phyloP scores from a whole-genome alignment of 202 grass and related monocot species.

The Setaria viridis region DNA sequence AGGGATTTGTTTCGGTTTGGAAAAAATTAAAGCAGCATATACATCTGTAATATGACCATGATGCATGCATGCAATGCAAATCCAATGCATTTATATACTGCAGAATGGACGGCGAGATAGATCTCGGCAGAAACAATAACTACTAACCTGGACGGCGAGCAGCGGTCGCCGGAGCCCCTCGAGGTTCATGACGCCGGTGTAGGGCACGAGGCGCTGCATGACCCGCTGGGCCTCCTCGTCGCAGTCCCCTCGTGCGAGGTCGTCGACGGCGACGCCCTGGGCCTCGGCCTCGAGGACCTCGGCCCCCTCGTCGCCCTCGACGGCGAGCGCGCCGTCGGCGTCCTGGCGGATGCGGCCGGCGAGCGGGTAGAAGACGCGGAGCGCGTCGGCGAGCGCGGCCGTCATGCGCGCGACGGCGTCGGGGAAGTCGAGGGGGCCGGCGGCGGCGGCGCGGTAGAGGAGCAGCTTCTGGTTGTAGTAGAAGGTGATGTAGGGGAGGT shows the following conservation, averaged over 20 bases:
- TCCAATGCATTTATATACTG: no score
- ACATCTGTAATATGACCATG: no score
- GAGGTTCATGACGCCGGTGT: constrained; percentile 97
- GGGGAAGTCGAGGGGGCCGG: constrained; percentile 38
- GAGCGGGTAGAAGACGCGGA: constrained; percentile 75
- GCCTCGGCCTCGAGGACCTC: constrained; percentile 81
- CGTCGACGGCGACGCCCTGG: constrained; percentile 56
- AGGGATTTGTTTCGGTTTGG: no score
- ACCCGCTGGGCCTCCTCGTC: constrained; percentile 46
- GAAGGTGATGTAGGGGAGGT: constrained; percentile 99
- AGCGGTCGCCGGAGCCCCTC: constrained; percentile 80
- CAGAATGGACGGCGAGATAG: neutral
- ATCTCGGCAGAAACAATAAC: neutral
- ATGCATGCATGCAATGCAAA: no score
- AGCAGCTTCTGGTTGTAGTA: constrained; percentile 99
- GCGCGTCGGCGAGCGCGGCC: constrained; percentile 62
- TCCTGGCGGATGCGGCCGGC: constrained; percentile 79
- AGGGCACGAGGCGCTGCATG: constrained; percentile 78
- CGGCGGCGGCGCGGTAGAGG: constrained; percentile 65
- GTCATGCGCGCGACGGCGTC: constrained; percentile 63
- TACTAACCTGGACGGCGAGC: constrained; percentile 79
- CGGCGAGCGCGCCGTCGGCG: constrained; percentile 55
- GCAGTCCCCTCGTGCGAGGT: constrained; percentile 61
- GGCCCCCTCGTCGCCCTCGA: constrained; percentile 62
- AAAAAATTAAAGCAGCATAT: no score